Base-by-base conservation (phyloP, 1,139 yeast species). In the Hansenula lynferdii region DNA sequence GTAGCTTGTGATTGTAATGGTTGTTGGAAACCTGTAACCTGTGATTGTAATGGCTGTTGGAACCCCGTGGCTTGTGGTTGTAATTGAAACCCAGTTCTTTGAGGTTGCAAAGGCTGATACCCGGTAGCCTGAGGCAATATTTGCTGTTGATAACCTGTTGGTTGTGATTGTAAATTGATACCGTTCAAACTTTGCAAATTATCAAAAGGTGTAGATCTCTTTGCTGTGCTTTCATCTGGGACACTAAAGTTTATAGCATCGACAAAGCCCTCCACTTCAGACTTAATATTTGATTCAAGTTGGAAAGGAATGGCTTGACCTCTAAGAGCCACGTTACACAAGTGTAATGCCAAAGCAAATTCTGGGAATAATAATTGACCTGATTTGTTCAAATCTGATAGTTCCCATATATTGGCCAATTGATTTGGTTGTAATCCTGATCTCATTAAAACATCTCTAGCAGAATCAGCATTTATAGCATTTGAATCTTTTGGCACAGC, bases 341-440 rank as follows among this genome's bases (percentile, higher is more conserved):
- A 70, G 58, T 87, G 94, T 71, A 92, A 81, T 12, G 96, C 90
- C 51, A 90, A 70, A 11, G 96, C 96, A 67, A 92, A 92, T 60
- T 92, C 97, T 2, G 98, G 98, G 56, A 90, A 92, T 48, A 90
- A 65, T 44, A 92, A 72, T 34, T 80, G 72, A 2, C 97, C 97
- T 4, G 95, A 81, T 53, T 81, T 83, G 51, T 82, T 84, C 6
- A 95, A 81, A 57, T 92, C 98, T 15, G 96, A 76, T 45, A 92
- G 67, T 20, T 85, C 77, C 98, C 98, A 92, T 44, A 92, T 83
- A 50, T 80, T 86, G 2, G 95, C 94, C 54, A 92, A 70, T 27
- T 83, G 77, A 21, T 75, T 72, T 2, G 96, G 87, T 29, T 77
- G 70, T 42, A 92, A 70, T 2, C 89, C 87, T 0, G 97, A 89